Evolutionary conservation across 2,329 filamentous ascomycete species (phyloP).

Genomic region (Trichoderma citrinoviride): DNA sequence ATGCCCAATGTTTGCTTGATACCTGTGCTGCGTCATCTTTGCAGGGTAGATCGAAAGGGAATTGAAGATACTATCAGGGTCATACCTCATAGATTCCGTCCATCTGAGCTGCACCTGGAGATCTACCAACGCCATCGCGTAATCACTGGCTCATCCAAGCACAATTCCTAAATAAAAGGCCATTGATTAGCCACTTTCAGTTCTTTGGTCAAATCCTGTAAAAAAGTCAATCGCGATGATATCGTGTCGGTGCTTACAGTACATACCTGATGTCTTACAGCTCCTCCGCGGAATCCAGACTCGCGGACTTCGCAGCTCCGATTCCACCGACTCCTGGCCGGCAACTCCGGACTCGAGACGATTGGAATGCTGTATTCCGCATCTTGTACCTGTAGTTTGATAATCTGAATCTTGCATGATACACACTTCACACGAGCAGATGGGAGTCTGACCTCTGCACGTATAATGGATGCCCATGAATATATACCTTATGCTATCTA

Average conservation of each 20-base stretch:
- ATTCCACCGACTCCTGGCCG: conserved; percentile 2
- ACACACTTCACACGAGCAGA: background rate
- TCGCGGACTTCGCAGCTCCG: conserved; percentile 3
- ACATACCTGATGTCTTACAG: too few relatives aligned
- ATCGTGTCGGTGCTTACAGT: too few relatives aligned
- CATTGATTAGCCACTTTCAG: too few relatives aligned
- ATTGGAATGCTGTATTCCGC: background rate
- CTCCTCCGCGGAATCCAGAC: background rate
- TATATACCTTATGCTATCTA: conserved; percentile 7
- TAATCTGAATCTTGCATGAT: background rate
- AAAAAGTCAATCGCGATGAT: background rate
- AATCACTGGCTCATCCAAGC: background rate
- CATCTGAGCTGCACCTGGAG: background rate
- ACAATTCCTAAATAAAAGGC: background rate
- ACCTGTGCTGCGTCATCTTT: conserved; percentile 3
- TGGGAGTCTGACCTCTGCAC: too few relatives aligned
- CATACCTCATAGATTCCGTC: background rate
- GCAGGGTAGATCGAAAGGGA: background rate
- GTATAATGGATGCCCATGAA: background rate
- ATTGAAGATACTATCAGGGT: background rate
- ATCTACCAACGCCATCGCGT: conserved; percentile 5
- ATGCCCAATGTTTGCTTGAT: background rate
- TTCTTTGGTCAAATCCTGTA: too few relatives aligned
- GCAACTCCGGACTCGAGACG: background rate
- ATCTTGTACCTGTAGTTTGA: background rate